Evolutionary conservation across 352 stramenopile species (phyloP), one percentile per base, ranked within the genome.

Genomic region (Phytophthora fragariaefolia): DNA sequence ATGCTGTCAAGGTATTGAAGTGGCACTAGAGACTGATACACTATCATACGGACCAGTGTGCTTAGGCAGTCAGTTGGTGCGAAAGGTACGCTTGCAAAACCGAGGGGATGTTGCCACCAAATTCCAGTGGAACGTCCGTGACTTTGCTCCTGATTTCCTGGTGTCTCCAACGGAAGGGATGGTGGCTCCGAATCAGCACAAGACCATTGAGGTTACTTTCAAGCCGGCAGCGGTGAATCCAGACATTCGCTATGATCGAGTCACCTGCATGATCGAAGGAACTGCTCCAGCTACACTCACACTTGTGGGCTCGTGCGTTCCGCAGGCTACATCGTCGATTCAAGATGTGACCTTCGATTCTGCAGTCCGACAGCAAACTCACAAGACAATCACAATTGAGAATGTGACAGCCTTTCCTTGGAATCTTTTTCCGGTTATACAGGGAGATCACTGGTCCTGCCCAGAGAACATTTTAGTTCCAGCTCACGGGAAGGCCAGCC

Each of bases 1-100:
- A 1, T 86, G 82, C 38, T 97, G 92, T 53, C 90, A 94, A 45
- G 95, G 94, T n/a, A 92, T 97, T 72, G 92, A 98, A 20, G 85
- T 98, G 6, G 71, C 72, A 28, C 77, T 98, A 1, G 93, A 97
- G 51, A 93, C 85, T 4, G 94, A 98, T 57, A 91, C 83, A 0
- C 60, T 98, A 8, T 85, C 88, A 1, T 98, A 98, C 42, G 95
- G 95, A 18, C 78, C 88, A 0, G 92, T 98, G 2, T 98, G 93
- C 30, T 71, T 95, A 6, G 88, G 93, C 8, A 96, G 85, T 30
- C 87, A 92, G 32, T 63, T 96, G 4, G 89, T 93, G 36, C 79
- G 89, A 10, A 92, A 93, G 53, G 58, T 98, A 18, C 79, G 82
- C 17, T 71, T 98, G 43, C 89, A 98, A 56, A 98, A 98, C 57